These are phyloP conservation scores for Argentina anserina DNA, from an alignment of 306 rosid species.

Conservation along the genomic window DNA sequence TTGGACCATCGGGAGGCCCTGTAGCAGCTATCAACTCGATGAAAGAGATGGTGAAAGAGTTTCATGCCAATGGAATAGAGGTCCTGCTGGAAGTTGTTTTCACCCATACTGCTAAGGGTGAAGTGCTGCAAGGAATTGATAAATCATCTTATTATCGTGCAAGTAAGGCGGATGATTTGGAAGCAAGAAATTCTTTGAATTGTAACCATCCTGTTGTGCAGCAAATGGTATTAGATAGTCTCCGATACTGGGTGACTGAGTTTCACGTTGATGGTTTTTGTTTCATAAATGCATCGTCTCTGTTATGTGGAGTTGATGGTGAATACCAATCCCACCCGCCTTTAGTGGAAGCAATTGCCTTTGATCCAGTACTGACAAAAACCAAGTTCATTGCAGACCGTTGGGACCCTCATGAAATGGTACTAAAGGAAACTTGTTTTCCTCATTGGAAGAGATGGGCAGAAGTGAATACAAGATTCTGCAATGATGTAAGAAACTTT, in stretches of 20 bases:
- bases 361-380: slow-evolving; percentile 73
- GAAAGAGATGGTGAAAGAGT: slow-evolving; percentile 77
- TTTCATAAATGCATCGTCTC: slow-evolving; percentile 72
- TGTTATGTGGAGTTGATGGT: slow-evolving; percentile 60
- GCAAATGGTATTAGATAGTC: slow-evolving; percentile 72
- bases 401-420: slow-evolving; percentile 60
- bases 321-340: slow-evolving; percentile 78
- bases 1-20: slow-evolving; percentile 64
- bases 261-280: slow-evolving; percentile 91
- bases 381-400: slow-evolving; percentile 78
- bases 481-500: slow-evolving; percentile 60
- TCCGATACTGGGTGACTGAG: slow-evolving; percentile 81
- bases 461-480: slow-evolving; percentile 64
- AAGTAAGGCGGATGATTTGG: slow-evolving; percentile 32
- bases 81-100: slow-evolving; percentile 87
- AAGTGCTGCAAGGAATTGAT: slow-evolving; percentile 78
- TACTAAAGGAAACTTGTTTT: slow-evolving; percentile 46
- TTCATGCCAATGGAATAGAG: slow-evolving; percentile 84
- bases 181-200: slow-evolving; percentile 45
- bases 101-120: slow-evolving; percentile 59
- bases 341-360: slow-evolving; percentile 76
- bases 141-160: slow-evolving; percentile 53
- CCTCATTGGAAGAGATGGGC: slow-evolving; percentile 99
- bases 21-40: slow-evolving; percentile 53
- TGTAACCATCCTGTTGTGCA: slow-evolving; percentile 81